phyloP scores from a whole-genome alignment of 768 basidiomycete genomes.

The Calocybe cyanea region DNA sequence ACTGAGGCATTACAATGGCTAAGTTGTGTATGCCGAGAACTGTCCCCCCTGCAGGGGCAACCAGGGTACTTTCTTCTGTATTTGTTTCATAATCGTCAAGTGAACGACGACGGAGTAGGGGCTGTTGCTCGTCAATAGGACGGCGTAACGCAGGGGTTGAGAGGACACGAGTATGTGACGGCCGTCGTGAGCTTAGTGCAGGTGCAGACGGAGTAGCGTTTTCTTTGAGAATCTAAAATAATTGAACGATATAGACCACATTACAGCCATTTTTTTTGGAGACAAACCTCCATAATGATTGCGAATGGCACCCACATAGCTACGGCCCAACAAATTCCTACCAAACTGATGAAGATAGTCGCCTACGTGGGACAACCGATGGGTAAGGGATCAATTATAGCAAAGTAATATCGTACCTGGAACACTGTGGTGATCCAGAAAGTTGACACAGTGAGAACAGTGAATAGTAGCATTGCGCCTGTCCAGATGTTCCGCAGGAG shows the following conservation, averaged over 20 bases:
- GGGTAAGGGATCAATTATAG: background rate
- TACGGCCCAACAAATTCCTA: conserved; percentile 95
- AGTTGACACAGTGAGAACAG: conserved; percentile 73
- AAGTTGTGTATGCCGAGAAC: conserved; percentile 94
- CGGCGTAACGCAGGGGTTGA: conserved; percentile 45
- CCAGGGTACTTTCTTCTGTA: conserved; percentile 26
- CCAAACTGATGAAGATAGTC: conserved; percentile 73
- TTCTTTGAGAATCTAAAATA: conserved; percentile 67
- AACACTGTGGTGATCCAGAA: conserved; percentile 81
- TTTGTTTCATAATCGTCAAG: conserved; percentile 44
- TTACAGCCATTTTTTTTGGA: too few species aligned
- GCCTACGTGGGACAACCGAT: conserved; percentile 47
- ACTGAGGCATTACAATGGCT: conserved; percentile 92
- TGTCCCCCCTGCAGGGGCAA: conserved; percentile 74
- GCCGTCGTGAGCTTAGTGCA: conserved; percentile 29
- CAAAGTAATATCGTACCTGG: conserved; percentile 40
- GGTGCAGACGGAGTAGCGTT: conserved; percentile 36
- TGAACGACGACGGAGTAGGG: conserved; percentile 58
- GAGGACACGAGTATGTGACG: conserved; percentile 49
- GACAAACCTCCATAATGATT: conserved; percentile 91
- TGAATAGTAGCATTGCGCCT: conserved; percentile 79
- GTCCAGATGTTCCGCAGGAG: conserved; percentile 93
- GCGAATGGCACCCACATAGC: conserved; percentile 98
- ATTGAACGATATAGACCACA: too few species aligned
- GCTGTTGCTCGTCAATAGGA: conserved; percentile 44